phyloP scores from a whole-genome alignment of 371 early-diverging fungal genomes.

The Mucor piriformis region DNA sequence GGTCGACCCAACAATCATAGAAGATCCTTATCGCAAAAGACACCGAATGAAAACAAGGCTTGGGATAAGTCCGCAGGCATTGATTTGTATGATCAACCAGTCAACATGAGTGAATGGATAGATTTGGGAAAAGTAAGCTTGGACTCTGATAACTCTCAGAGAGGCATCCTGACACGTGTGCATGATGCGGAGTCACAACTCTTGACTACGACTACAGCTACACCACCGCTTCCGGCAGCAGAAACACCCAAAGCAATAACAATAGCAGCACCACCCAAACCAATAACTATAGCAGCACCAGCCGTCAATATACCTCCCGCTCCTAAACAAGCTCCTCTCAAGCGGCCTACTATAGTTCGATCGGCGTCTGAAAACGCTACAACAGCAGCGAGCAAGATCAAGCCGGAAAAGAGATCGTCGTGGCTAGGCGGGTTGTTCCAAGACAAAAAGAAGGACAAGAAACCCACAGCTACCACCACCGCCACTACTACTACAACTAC shows the following conservation, averaged over 20 bases:
- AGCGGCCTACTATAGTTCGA: slow-evolving; percentile 12
- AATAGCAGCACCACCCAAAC: neutral
- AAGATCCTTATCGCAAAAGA: slow-evolving; percentile 17
- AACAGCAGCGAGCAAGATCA: neutral
- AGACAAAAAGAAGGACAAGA: slow-evolving; percentile 1
- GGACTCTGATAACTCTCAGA: slow-evolving; percentile 38
- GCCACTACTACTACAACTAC: neutral
- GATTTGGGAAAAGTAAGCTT: slow-evolving; percentile 48
- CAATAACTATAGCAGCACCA: neutral
- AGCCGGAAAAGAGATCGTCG: slow-evolving; percentile 24
- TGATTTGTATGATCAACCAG: slow-evolving; percentile 44
- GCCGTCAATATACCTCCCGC: too few relatives aligned
- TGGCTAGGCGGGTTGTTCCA: slow-evolving; percentile 33
- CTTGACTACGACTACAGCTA: neutral
- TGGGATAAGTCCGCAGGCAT: slow-evolving; percentile 34
- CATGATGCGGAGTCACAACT: slow-evolving; percentile 43
- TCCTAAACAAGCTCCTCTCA: too few relatives aligned
- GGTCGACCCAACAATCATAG: neutral
- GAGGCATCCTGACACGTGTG: slow-evolving; percentile 44
- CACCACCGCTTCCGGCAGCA: neutral
- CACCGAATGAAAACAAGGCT: slow-evolving; percentile 1
- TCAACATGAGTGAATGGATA: slow-evolving; percentile 53
- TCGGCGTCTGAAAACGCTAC: slow-evolving; percentile 4
- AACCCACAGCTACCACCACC: too few relatives aligned
- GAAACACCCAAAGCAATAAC: neutral